Percentiles rank a stretch among this genome's conserved stretches.
Evolutionary conservation across 2,329 filamentous ascomycete genomes (phyloP).

Genomic region (Diaporthe nobilis): DNA sequence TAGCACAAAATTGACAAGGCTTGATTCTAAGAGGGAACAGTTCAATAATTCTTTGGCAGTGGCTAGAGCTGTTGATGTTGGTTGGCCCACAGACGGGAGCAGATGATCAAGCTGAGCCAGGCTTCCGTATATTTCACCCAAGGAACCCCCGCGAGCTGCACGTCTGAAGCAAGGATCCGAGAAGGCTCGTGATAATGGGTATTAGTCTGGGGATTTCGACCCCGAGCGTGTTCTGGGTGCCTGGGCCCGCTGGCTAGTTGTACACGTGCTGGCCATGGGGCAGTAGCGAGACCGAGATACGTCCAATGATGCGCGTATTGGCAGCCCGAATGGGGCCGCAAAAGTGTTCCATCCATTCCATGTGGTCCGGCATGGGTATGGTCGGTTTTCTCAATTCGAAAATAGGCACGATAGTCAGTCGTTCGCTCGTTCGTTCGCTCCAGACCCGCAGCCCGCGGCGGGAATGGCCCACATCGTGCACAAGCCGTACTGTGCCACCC

Average conservation of each 20-base stretch:
- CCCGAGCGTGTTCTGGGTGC: neutral
- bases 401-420: neutral
- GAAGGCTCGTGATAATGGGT: constrained; percentile 2
- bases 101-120: neutral
- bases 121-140: neutral
- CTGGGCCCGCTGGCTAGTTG: neutral
- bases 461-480: neutral
- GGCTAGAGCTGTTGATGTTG: neutral
- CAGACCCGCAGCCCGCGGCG: neutral
- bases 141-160: neutral
- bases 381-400: neutral
- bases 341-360: neutral
- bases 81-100: neutral
- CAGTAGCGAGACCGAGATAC: neutral
- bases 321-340: neutral
- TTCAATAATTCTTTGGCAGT: too few species aligned
- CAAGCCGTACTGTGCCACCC: neutral
- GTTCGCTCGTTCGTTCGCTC: neutral
- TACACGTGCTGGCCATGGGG: neutral
- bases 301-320: neutral
- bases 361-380: neutral
- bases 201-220: neutral
- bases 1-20: neutral
- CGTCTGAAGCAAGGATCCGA: neutral
- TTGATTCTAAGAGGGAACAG: too few species aligned